These are phyloP conservation scores for Solanum hybrid DNA, from an alignment of 305 asterid genomes.

Conservation along the genomic window DNA sequence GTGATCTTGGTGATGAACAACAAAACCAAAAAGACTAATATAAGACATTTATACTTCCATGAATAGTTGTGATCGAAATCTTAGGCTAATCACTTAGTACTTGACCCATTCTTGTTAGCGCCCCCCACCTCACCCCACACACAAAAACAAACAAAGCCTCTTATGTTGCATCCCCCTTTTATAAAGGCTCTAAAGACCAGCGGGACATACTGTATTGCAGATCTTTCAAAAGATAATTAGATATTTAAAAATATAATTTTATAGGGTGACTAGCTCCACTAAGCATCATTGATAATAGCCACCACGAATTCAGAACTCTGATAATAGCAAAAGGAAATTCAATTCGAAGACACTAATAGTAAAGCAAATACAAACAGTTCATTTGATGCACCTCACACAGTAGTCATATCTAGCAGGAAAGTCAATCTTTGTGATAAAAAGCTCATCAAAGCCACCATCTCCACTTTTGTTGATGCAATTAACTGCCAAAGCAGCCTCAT, in stretches of 20 bases:
- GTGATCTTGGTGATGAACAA: too few species aligned
- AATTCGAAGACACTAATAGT: background rate
- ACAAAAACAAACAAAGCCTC: background rate
- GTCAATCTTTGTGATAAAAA: conserved; percentile 73
- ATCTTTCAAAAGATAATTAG: background rate
- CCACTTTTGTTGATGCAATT: conserved; percentile 64
- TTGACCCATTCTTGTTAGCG: too few species aligned
- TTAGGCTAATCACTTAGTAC: too few species aligned
- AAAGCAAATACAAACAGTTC: background rate
- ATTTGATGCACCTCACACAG: conserved; percentile 52
- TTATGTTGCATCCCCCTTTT: background rate
- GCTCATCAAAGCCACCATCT: conserved; percentile 77
- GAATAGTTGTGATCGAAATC: too few species aligned
- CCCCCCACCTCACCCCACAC: background rate
- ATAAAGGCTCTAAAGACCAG: background rate
- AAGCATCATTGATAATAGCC: background rate
- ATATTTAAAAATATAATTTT: background rate
- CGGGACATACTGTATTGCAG: background rate
- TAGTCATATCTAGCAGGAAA: conserved; percentile 81
- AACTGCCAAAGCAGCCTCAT: conserved; percentile 69
- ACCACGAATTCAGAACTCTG: background rate
- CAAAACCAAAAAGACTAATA: too few species aligned
- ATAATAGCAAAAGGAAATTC: background rate
- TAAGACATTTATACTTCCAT: too few species aligned
- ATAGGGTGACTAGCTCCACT: background rate